A percentile compares a stretch with the other conserved stretches of the same genome.
These are phyloP conservation scores for Erythrobasidium hasegawianum DNA, from an alignment of 1,284 basidiomycete genomes.

Conservation along the genomic window DNA sequence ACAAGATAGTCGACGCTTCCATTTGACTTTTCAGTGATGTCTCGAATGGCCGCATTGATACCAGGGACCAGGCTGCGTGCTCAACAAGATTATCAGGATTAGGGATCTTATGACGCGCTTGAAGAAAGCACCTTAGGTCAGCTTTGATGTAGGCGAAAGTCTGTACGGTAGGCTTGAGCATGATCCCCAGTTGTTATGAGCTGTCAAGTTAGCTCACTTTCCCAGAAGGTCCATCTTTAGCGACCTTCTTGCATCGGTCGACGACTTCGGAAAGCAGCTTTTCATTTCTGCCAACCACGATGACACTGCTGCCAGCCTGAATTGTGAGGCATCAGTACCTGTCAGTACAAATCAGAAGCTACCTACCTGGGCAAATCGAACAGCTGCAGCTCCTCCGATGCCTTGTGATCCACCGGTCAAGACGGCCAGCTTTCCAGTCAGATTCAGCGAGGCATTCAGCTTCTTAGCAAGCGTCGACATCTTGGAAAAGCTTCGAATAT, in stretches of 20 bases:
- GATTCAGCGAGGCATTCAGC: slow-evolving; percentile 39
- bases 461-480: slow-evolving; percentile 37
- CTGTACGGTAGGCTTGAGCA: neutral
- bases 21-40: slow-evolving; percentile 39
- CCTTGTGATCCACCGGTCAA: slow-evolving; percentile 44
- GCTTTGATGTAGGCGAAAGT: slow-evolving; percentile 49
- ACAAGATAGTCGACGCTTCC: slow-evolving; percentile 49
- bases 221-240: slow-evolving; percentile 15
- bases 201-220: slow-evolving; percentile 4
- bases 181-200: neutral
- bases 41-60: slow-evolving; percentile 42
- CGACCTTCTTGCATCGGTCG: slow-evolving; percentile 41
- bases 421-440: slow-evolving; percentile 41
- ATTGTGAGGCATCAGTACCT: slow-evolving; percentile 2
- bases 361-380: slow-evolving; percentile 37
- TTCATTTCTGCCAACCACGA: slow-evolving; percentile 49
- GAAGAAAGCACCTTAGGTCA: slow-evolving; percentile 43
- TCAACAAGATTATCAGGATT: neutral
- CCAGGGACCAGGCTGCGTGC: slow-evolving; percentile 39
- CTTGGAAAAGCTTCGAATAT: no score
- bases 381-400: slow-evolving; percentile 39
- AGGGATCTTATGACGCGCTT: neutral
- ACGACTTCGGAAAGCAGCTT: slow-evolving; percentile 45
- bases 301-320: slow-evolving; percentile 47
- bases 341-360: no score